Evolutionary conservation across 331 rosid species (phyloP).

Genomic region (Quercus lobata): DNA sequence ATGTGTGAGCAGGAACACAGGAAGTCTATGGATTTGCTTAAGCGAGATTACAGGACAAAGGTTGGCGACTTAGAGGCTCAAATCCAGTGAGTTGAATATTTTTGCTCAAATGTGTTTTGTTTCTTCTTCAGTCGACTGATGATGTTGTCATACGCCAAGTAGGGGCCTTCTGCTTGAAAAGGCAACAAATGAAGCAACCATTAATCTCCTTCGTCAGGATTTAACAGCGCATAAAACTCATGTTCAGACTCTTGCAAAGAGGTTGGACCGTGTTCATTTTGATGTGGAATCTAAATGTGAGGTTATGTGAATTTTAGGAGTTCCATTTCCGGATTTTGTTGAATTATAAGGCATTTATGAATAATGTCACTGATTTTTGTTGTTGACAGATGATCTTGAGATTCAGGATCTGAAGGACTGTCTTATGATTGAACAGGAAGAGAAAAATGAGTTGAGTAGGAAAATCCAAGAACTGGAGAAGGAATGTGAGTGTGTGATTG

Average conservation of each 20-base stretch:
- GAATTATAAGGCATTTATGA: neutral
- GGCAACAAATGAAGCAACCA: conserved; percentile 45
- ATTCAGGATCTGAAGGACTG: conserved; percentile 72
- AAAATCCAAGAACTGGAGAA: conserved; percentile 53
- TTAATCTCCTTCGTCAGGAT: conserved; percentile 49
- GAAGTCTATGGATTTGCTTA: conserved; percentile 43
- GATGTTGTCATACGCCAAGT: neutral
- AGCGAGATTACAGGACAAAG: conserved; percentile 43
- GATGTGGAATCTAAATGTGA: conserved; percentile 67
- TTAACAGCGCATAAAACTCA: conserved; percentile 51
- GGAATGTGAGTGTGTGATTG: conserved; percentile 49
- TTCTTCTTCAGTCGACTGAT: neutral
- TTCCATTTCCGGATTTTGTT: neutral
- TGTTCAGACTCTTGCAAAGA: conserved; percentile 50
- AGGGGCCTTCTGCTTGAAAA: conserved; percentile 49
- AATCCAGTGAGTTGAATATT: conserved; percentile 30
- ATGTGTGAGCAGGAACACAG: conserved; percentile 35
- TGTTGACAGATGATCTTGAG: conserved; percentile 50
- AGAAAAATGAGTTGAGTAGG: conserved; percentile 46
- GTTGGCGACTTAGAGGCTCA: conserved; percentile 48
- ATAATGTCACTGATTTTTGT: neutral
- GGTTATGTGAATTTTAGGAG: neutral
- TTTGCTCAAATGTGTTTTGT: neutral
- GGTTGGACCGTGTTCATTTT: conserved; percentile 47
- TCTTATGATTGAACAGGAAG: conserved; percentile 69